Base-by-base conservation (phyloP, 148 eudicot genomes). In the Heliosperma pusillum region DNA sequence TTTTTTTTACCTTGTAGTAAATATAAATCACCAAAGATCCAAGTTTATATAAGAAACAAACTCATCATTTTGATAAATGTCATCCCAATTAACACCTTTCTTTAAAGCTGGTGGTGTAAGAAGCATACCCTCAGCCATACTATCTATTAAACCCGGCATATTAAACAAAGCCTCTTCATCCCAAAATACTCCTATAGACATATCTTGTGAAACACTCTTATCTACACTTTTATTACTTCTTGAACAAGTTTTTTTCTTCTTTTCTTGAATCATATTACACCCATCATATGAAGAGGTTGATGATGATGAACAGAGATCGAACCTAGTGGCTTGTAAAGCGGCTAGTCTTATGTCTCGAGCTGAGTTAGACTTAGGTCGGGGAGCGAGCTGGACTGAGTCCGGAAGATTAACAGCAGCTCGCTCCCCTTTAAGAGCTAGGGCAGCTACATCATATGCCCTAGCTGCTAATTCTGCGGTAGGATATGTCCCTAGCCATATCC, bases 101-200 rank as follows among this genome's bases (percentile, higher is more conserved):
- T 76, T 86, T 73, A 89, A 74, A 21, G 83, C 86, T 0, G 86
- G 88, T 3, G 91, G 93, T 9, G 97, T 89, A n/a, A 91, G 80
- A 24, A 92, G 79, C 94, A 92, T 73, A 15, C 92, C 94, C 83
- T 90, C 92, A 9, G 94, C 91, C 97, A 89, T 89, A 77, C 89
- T 84, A 64, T 88, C 86, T 10, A 88, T 70, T 58, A 89, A 82
- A 10, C 70, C 78, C 0, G 90, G 97, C 90, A 87, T 87, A 69
- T 88, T 87, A 80, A 84, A 88, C 66, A 88, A n/a, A 16, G 77
- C 88, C 77, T 91, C 97, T 75, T 89, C 92, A 21, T 89, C 97
- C 73, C 80, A 29, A 47, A 82, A 89, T 60, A 25, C 25, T 76
- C 42, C 45, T 33, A 16, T 40, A 16, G 69, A 40, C n/a, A 21